Evolutionary conservation across 164 flowering plant genomes (phyloP).

Genomic region (Buxus sempervirens): DNA sequence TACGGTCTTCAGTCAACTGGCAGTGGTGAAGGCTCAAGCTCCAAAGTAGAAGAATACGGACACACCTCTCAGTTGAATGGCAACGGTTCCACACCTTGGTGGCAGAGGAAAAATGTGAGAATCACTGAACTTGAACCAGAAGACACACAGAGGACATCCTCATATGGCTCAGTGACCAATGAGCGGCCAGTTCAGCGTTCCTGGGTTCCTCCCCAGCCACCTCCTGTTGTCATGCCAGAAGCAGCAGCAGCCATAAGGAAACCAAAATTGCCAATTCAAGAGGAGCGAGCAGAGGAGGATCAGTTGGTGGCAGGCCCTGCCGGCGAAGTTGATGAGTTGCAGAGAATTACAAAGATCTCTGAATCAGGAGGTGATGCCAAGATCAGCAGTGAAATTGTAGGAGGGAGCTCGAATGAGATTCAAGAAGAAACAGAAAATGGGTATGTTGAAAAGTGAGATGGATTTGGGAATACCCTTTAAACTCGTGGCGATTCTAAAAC

Average conservation of each 20-base stretch:
- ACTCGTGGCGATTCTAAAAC: no score
- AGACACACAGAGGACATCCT: slow-evolving; percentile 26
- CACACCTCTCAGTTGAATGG: slow-evolving; percentile 35
- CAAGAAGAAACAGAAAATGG: slow-evolving; percentile 28
- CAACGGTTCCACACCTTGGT: slow-evolving; percentile 48
- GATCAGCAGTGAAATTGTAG: slow-evolving; percentile 25
- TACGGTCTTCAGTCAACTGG: slow-evolving; percentile 33
- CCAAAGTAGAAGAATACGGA: slow-evolving; percentile 31
- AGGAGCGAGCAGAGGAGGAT: slow-evolving; percentile 38
- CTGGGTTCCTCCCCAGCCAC: slow-evolving; percentile 96
- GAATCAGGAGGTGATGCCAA: slow-evolving; percentile 55
- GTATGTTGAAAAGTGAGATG: slow-evolving; percentile 12
- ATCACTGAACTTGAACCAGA: slow-evolving; percentile 62
- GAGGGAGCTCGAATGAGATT: slow-evolving; percentile 31
- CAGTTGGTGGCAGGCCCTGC: slow-evolving; percentile 32
- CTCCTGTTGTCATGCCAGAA: slow-evolving; percentile 82
- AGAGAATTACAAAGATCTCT: slow-evolving; percentile 56
- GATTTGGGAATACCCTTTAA: neutral
- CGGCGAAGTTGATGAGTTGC: slow-evolving; percentile 46
- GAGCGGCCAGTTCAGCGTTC: slow-evolving; percentile 46
- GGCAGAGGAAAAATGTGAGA: slow-evolving; percentile 55
- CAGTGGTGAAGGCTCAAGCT: slow-evolving; percentile 26
- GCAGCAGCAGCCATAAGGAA: slow-evolving; percentile 92
- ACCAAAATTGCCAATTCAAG: slow-evolving; percentile 45
- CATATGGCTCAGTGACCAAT: slow-evolving; percentile 19